Evolutionary conservation across 83 land plant genomes (phyloP).

Genomic region (Isoetes engelmannii): DNA sequence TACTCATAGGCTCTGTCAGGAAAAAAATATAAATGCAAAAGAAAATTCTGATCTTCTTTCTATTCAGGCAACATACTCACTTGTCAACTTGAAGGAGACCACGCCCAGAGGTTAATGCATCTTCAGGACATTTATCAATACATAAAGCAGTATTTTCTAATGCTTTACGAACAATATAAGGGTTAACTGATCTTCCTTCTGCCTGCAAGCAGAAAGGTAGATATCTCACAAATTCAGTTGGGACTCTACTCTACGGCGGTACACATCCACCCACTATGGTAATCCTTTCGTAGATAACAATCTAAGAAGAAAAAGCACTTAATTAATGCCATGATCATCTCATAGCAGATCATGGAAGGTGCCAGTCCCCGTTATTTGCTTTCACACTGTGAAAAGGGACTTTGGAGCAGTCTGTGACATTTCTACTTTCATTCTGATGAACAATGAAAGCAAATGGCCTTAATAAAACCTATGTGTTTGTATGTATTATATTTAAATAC

Average conservation of each 20-base stretch:
- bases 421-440: no score
- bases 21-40: not conserved
- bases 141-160: constrained; percentile 73
- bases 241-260: no score
- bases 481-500: not conserved
- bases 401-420: no score
- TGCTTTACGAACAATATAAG: constrained; percentile 73
- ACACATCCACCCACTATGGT: no score
- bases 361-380: no score
- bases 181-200: constrained; percentile 70
- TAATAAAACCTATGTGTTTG: no score
- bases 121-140: constrained; percentile 57
- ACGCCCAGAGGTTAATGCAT: constrained; percentile 70
- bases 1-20: constrained; percentile 74
- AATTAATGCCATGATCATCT: no score
- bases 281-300: no score
- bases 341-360: no score
- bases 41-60: not conserved
- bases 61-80: constrained; percentile 33
- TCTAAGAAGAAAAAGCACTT: no score
- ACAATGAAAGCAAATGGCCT: no score
- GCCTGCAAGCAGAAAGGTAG: constrained; percentile 47
- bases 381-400: no score
- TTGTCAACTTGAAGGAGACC: constrained; percentile 96
- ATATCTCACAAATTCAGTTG: not conserved